Conservation (phyloP, 768 basidiomycete genomes). For the Kwoniella europaea region DNA sequence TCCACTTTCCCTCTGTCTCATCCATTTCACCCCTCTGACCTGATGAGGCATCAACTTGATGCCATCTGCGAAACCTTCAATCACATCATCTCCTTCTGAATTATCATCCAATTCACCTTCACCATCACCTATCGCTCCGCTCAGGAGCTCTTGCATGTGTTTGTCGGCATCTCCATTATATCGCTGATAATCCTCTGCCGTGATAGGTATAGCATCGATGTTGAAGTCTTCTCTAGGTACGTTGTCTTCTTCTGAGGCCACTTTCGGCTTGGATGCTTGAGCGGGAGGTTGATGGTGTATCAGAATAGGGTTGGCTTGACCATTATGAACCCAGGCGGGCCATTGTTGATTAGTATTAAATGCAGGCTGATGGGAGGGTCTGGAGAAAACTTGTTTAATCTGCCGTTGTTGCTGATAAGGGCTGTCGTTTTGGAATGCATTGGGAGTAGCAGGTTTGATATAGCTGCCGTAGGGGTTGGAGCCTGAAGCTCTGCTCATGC, state of each 20-base stretch:
- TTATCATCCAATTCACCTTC: slow-evolving; percentile 56
- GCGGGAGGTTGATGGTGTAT: slow-evolving; percentile 1
- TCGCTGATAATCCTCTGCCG: slow-evolving; percentile 43
- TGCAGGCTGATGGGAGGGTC: slow-evolving; percentile 18
- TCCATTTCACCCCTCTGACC: slow-evolving; percentile 82
- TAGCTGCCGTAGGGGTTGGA: slow-evolving; percentile 20
- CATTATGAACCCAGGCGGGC: slow-evolving; percentile 35
- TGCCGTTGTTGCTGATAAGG: background rate
- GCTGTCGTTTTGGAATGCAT: slow-evolving; percentile 23
- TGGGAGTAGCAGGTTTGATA: slow-evolving; percentile 50
- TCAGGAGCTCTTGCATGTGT: slow-evolving; percentile 76
- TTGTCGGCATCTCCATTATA: slow-evolving; percentile 70
- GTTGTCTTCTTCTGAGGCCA: slow-evolving; percentile 24
- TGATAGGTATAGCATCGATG: slow-evolving; percentile 36
- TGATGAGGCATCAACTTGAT: slow-evolving; percentile 84
- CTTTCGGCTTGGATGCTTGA: slow-evolving; percentile 4
- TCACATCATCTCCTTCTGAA: slow-evolving; percentile 68
- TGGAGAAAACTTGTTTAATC: slow-evolving; percentile 21
- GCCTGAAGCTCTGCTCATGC: background rate
- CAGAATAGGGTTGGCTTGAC: slow-evolving; percentile 23
- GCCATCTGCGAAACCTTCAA: slow-evolving; percentile 75
- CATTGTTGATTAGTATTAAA: slow-evolving; percentile 15
- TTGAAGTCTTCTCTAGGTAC: slow-evolving; percentile 41
- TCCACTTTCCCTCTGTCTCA: slow-evolving; percentile 77
- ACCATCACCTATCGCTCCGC: slow-evolving; percentile 66